These are phyloP conservation scores for Clonostachys solani DNA, from an alignment of 2,329 filamentous ascomycete genomes.

Conservation along the genomic window DNA sequence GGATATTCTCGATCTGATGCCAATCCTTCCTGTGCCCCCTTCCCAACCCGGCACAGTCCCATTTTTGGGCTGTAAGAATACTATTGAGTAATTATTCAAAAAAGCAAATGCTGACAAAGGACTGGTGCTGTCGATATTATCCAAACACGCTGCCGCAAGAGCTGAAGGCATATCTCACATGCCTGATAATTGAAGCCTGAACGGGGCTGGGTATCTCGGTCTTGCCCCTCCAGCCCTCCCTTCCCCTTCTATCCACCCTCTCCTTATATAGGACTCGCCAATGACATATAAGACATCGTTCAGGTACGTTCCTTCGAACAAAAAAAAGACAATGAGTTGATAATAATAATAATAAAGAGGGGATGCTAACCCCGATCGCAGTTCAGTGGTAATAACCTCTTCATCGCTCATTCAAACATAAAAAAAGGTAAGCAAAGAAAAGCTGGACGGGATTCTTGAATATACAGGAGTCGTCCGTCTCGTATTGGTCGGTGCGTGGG, in stretches of 20 bases:
- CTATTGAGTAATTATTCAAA: not conserved
- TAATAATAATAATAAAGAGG: too few relatives aligned
- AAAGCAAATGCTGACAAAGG: not conserved
- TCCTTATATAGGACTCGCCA: too few relatives aligned
- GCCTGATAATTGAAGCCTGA: slow-evolving; percentile 28
- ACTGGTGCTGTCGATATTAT: not conserved
- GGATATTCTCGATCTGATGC: too few relatives aligned
- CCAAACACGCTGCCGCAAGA: not conserved
- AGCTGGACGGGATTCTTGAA: not conserved
- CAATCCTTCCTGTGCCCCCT: too few relatives aligned
- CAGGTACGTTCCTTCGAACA: too few relatives aligned
- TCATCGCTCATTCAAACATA: not conserved
- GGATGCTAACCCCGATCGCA: too few relatives aligned
- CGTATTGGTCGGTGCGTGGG: not conserved
- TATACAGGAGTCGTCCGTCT: not conserved
- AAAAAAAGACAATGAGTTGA: too few relatives aligned
- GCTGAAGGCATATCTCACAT: slow-evolving; percentile 18
- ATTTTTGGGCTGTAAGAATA: too few relatives aligned
- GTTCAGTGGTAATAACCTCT: not conserved
- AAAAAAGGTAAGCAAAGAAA: not conserved
- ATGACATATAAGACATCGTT: too few relatives aligned
- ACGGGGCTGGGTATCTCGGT: slow-evolving; percentile 34
- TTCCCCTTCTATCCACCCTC: not conserved
- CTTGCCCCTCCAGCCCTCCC: slow-evolving; percentile 2
- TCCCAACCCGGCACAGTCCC: too few relatives aligned